These are phyloP conservation scores for Xylaria sp. DNA, from an alignment of 2,329 filamentous ascomycete genomes.

Conservation along the genomic window DNA sequence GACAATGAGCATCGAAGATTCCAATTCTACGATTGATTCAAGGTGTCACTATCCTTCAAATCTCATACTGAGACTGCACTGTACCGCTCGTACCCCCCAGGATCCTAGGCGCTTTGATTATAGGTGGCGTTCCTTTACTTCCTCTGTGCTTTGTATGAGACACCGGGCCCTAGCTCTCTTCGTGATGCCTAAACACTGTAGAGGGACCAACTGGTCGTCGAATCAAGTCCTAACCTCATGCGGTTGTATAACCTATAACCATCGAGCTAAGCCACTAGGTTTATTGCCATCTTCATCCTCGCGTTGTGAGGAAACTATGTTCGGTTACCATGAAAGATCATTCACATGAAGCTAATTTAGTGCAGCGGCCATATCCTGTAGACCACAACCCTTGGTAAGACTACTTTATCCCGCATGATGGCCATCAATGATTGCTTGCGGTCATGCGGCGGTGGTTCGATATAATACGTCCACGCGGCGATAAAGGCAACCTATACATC, in stretches of 20 bases:
- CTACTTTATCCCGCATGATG: neutral
- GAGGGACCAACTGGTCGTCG: neutral
- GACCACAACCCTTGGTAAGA: neutral
- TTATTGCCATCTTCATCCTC: neutral
- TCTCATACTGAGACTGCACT: neutral
- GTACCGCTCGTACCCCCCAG: neutral
- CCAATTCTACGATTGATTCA: neutral
- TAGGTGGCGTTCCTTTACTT: neutral
- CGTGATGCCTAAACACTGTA: neutral
- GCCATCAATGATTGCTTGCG: neutral
- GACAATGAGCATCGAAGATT: neutral
- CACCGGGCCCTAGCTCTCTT: constrained; percentile 12
- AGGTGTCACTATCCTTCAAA: neutral
- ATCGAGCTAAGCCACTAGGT: neutral
- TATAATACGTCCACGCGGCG: constrained; percentile 7
- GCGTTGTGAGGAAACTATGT: constrained; percentile 9
- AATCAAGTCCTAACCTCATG: constrained; percentile 5
- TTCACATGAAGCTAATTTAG: constrained; percentile 9
- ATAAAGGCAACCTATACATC: constrained; percentile 1
- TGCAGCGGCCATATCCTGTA: neutral
- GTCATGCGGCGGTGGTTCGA: neutral
- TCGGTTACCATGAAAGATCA: constrained; percentile 6
- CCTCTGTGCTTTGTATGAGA: constrained; percentile 16
- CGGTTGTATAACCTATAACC: constrained; percentile 14
- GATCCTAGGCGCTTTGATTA: neutral